Conservation (phyloP, 1,139 yeast species). For the Kurtzmaniella quercitrusa region DNA sequence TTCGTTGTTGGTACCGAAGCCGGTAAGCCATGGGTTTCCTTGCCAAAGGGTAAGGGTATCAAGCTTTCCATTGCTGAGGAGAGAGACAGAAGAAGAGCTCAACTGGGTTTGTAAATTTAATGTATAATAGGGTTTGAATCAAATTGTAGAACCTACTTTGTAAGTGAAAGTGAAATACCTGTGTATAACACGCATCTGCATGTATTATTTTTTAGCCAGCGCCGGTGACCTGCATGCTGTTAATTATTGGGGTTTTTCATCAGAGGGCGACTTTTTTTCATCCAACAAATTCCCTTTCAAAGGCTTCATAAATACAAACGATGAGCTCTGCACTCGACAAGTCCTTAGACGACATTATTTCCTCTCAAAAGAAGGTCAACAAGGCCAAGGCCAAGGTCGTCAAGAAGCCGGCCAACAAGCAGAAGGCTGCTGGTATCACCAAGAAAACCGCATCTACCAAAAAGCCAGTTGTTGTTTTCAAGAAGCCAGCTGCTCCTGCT, state of each 20-base stretch:
- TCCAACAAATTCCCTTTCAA: background rate
- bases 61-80: constrained; percentile 91
- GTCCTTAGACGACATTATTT: constrained; percentile 92
- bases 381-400: constrained; percentile 23
- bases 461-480: constrained; percentile 33
- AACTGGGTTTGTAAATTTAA: constrained; percentile 30
- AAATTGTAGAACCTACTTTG: background rate
- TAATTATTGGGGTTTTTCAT: too few relatives aligned
- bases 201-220: background rate
- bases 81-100: constrained; percentile 91
- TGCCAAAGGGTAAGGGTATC: constrained; percentile 98
- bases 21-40: constrained; percentile 85
- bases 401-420: constrained; percentile 16
- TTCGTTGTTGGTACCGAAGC: constrained; percentile 87
- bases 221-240: too few relatives aligned
- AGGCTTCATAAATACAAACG: background rate
- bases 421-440: constrained; percentile 18
- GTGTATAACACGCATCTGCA: too few relatives aligned
- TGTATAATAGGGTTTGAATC: constrained; percentile 9
- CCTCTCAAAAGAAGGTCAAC: constrained; percentile 46
- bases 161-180: too few relatives aligned
- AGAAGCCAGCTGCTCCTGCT: constrained; percentile 28
- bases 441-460: constrained; percentile 28
- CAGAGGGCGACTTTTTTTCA: background rate
- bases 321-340: constrained; percentile 73